Conservation (phyloP, 352 stramenopile genomes). For the Aphanomyces stellatus region DNA sequence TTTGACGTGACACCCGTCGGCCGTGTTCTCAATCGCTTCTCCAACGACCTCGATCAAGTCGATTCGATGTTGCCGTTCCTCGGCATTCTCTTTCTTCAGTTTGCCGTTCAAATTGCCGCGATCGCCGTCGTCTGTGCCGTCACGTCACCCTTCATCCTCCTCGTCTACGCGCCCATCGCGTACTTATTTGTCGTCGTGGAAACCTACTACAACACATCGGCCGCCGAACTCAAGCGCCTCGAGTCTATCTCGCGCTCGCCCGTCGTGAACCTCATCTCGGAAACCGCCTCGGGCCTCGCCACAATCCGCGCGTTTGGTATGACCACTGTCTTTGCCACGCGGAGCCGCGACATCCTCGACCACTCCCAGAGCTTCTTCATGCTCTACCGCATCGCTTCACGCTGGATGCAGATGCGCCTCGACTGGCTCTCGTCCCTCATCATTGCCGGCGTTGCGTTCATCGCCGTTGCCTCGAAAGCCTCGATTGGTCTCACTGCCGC, state of each 20-base stretch:
- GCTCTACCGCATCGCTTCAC: slow-evolving; percentile 60
- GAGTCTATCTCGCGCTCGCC: slow-evolving; percentile 91
- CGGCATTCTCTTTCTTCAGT: slow-evolving; percentile 62
- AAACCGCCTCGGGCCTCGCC: slow-evolving; percentile 78
- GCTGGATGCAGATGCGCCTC: slow-evolving; percentile 90
- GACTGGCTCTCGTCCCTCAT: slow-evolving; percentile 12
- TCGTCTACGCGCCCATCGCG: slow-evolving; percentile 48
- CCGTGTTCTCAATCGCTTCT: slow-evolving; percentile 70
- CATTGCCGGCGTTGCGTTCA: slow-evolving; percentile 68
- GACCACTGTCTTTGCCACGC: slow-evolving; percentile 27
- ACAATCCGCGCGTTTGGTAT: slow-evolving; percentile 64
- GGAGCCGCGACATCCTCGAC: slow-evolving; percentile 41
- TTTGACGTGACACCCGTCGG: slow-evolving; percentile 77
- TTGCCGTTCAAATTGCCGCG: slow-evolving; percentile 53
- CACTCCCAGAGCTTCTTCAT: slow-evolving; percentile 67
- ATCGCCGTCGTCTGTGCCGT: slow-evolving; percentile 43
- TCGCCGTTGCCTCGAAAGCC: slow-evolving; percentile 64
- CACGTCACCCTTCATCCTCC: slow-evolving; percentile 53
- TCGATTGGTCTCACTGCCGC: slow-evolving; percentile 53
- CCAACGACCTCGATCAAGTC: slow-evolving; percentile 70
- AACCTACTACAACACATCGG: slow-evolving; percentile 91
- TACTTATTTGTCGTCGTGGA: slow-evolving; percentile 70
- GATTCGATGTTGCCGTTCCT: slow-evolving; percentile 61
- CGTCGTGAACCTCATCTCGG: slow-evolving; percentile 91
- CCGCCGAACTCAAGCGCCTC: slow-evolving; percentile 91